Evolutionary conservation across 768 basidiomycete species (phyloP), one percentile per base, ranked within the genome.

Genomic region (Galerina marginata): DNA sequence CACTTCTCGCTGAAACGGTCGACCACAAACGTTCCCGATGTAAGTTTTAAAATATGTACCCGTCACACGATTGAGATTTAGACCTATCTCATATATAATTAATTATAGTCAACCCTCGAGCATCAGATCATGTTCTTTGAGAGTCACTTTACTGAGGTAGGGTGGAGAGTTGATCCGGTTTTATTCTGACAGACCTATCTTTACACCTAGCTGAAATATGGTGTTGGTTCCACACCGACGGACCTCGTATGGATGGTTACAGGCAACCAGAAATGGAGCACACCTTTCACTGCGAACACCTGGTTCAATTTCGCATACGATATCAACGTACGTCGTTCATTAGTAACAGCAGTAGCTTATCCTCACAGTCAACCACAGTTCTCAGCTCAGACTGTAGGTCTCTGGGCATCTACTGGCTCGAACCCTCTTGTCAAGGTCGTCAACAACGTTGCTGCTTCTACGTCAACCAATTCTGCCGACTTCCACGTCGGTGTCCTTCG

Each of bases 221-320:
- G 86, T 52, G 80, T 86, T 15, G 75, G 73, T 3, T 78, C 83
- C 9, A 83, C 77, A 62, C 72, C 76, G 1, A 81, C 79, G 3
- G 74, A 83, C 68, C 74, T 87, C 12, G 77, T 81, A 39, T 87
- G 86, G 85, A 81, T 81, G 75, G 77, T 85, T 20, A 62, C 68
- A 10, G 75, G 79, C 29, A 67, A 74, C 7, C 72, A 77, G 26
- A 75, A 85, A 65, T 87, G 84, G 83, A 74, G 78, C 50, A 79
- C 80, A 1, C 75, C 82, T 1, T 83, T 83, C 72, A 76, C 73
- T 14, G 74, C 86, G 6, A 81, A 78, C 39, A 79, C 78, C 49
- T 88, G 85, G 85, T 85, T 80, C 74, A 87, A 87, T 77, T 87
- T 88, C 63, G 86, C 85, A 33, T 87, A 87, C 64, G 86, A 87